phyloP scores from a whole-genome alignment of 1,284 basidiomycete species.

The Ustilago sp. region DNA sequence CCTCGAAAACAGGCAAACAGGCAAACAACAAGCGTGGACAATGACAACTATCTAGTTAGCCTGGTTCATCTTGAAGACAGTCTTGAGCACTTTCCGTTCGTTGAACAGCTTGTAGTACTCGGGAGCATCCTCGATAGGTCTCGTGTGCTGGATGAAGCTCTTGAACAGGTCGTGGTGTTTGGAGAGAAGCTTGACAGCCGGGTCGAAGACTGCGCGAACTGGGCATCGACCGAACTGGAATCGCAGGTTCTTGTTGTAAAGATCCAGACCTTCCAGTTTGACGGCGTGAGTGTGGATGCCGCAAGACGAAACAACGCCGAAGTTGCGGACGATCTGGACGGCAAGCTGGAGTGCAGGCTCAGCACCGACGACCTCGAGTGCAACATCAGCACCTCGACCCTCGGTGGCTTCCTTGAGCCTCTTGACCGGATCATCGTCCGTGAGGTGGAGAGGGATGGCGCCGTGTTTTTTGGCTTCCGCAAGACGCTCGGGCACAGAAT shows the following conservation, averaged over 20 bases:
- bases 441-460: slow-evolving; percentile 62
- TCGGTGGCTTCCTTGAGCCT: slow-evolving; percentile 54
- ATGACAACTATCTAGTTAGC: slow-evolving; percentile 1
- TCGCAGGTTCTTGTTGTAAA: slow-evolving; percentile 82
- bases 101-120: slow-evolving; percentile 66
- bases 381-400: slow-evolving; percentile 71
- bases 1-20: background rate
- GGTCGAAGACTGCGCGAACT: slow-evolving; percentile 70
- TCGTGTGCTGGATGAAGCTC: slow-evolving; percentile 63
- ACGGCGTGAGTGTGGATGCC: slow-evolving; percentile 74
- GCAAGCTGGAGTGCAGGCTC: slow-evolving; percentile 78
- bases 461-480: slow-evolving; percentile 65
- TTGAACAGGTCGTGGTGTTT: slow-evolving; percentile 61
- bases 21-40: background rate
- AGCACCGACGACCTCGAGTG: slow-evolving; percentile 81
- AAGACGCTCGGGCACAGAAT: slow-evolving; percentile 65
- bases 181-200: slow-evolving; percentile 58
- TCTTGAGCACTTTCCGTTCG: slow-evolving; percentile 56
- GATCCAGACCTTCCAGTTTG: slow-evolving; percentile 71
- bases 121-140: slow-evolving; percentile 59
- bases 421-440: slow-evolving; percentile 49
- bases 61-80: slow-evolving; percentile 52
- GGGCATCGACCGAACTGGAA: slow-evolving; percentile 88
- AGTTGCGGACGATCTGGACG: slow-evolving; percentile 81
- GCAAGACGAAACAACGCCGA: slow-evolving; percentile 82